These are phyloP conservation scores for Gynochthodes officinalis DNA, from an alignment of 257 asterid species.

Conservation along the genomic window DNA sequence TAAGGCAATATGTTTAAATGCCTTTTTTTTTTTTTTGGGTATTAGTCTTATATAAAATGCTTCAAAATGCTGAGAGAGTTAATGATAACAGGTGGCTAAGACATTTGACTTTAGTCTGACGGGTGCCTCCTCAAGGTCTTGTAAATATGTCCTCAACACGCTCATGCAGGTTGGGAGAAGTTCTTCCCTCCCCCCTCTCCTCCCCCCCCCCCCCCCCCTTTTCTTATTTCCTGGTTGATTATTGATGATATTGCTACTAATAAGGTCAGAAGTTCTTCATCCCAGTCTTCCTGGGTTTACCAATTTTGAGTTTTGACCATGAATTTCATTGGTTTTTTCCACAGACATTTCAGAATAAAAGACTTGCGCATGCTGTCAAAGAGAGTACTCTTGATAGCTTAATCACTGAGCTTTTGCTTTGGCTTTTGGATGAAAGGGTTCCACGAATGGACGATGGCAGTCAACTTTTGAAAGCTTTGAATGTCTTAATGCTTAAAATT, in stretches of 20 bases:
- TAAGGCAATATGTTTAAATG: constrained; percentile 49
- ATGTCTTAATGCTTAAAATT: constrained; percentile 95
- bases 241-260: constrained; percentile 8
- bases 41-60: constrained; percentile 7
- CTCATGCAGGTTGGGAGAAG: constrained; percentile 75
- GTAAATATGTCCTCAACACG: constrained; percentile 97
- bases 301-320: not conserved
- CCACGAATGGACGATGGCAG: constrained; percentile 99
- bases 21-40: not conserved
- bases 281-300: not conserved
- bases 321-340: constrained; percentile 11
- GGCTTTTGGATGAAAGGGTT: constrained; percentile 99
- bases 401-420: constrained; percentile 90
- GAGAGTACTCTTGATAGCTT: constrained; percentile 85
- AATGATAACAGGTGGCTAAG: constrained; percentile 72
- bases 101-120: constrained; percentile 89
- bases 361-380: constrained; percentile 83
- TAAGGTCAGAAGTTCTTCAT: not conserved
- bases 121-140: constrained; percentile 97
- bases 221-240: not conserved
- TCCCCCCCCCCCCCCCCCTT: too few species aligned
- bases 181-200: too few species aligned
- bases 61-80: constrained; percentile 18
- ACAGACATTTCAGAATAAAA: constrained; percentile 93
- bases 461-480: constrained; percentile 94